Percentiles rank a stretch among this genome's conserved stretches.
Evolutionary conservation across 257 asterid genomes (phyloP).

Genomic region (Penstemon davidsonii): DNA sequence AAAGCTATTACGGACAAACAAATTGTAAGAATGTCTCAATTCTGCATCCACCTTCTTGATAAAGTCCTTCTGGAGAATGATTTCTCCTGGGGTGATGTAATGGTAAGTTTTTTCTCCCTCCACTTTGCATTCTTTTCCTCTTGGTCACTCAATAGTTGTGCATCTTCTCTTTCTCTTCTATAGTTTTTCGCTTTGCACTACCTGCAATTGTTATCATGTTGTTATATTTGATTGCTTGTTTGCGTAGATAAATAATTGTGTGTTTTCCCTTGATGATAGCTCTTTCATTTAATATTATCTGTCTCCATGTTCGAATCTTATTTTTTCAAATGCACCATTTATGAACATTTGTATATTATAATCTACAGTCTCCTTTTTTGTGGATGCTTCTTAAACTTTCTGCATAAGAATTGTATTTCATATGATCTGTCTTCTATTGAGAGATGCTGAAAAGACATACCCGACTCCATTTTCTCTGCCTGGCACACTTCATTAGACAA

Average conservation of each 20-base stretch:
- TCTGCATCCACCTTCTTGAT: conserved; percentile 68
- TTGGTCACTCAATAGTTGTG: neutral
- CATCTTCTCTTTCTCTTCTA: neutral
- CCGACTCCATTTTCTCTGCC: neutral
- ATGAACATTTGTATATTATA: neutral
- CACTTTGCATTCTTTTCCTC: neutral
- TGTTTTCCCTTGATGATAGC: neutral
- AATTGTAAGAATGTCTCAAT: conserved; percentile 49
- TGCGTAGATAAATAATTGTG: neutral
- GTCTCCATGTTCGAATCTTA: neutral
- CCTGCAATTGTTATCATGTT: conserved; percentile 4
- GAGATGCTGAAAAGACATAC: too few relatives aligned
- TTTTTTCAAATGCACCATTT: neutral
- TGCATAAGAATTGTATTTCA: too few relatives aligned
- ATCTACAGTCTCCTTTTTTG: neutral
- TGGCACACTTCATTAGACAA: neutral
- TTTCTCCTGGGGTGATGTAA: conserved; percentile 70
- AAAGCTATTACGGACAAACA: conserved; percentile 41
- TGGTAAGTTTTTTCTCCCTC: conserved; percentile 55
- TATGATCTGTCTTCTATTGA: too few relatives aligned
- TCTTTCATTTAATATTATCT: neutral
- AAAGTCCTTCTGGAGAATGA: conserved; percentile 50
- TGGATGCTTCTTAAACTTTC: too few relatives aligned
- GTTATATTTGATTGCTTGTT: conserved; percentile 10
- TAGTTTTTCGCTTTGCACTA: neutral